phyloP scores from a whole-genome alignment of 768 basidiomycete genomes.

The Mycena rosella region DNA sequence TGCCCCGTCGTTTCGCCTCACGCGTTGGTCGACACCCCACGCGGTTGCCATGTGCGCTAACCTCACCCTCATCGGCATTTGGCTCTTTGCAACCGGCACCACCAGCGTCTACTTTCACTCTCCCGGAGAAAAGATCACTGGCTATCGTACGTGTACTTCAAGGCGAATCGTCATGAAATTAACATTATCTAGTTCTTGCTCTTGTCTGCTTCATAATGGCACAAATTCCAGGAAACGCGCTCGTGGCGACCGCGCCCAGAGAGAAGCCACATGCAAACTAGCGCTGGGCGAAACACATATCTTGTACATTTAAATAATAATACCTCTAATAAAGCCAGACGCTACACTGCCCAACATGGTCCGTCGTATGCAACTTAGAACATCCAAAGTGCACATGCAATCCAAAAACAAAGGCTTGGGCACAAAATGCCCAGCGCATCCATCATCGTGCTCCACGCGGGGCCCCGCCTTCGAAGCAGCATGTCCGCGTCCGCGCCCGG shows the following conservation, averaged over 20 bases:
- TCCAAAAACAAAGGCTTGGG: constrained; percentile 52
- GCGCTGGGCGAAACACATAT: constrained; percentile 1
- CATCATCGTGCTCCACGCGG: constrained; percentile 49
- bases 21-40: constrained; percentile 59
- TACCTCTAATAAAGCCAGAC: constrained; percentile 17
- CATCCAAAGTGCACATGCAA: constrained; percentile 55
- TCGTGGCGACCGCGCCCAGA: not conserved
- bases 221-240: constrained; percentile 30
- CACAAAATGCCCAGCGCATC: constrained; percentile 57
- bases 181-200: constrained; percentile 32
- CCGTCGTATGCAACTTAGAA: constrained; percentile 26
- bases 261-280: constrained; percentile 20
- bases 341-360: not conserved
- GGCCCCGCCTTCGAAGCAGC: constrained; percentile 43
- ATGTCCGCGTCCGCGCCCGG: constrained; percentile 30
- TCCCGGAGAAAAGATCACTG: constrained; percentile 88
- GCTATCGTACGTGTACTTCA: constrained; percentile 72
- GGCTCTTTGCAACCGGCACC: constrained; percentile 81
- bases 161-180: not conserved
- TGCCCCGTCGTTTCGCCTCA: constrained; percentile 60
- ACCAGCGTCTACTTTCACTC: constrained; percentile 94
- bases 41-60: constrained; percentile 61
- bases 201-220: constrained; percentile 34
- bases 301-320: constrained; percentile 29
- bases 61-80: constrained; percentile 65